Conservation (phyloP, 1,139 yeast species). For the Protomyces pachydermus region DNA sequence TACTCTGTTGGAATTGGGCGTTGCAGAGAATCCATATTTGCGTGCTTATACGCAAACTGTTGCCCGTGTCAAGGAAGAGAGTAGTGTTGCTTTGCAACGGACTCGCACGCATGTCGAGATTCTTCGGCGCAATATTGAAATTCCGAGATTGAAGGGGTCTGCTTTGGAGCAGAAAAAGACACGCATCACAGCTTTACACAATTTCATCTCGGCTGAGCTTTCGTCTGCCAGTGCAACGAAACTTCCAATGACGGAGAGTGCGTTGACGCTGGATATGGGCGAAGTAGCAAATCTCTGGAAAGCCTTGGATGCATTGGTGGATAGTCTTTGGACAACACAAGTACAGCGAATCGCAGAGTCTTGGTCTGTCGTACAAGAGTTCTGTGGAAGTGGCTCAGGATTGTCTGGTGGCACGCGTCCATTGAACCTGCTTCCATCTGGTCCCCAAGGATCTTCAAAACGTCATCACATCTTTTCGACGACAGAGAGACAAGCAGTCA, state of each 20-base stretch:
- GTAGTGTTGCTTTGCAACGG: conserved; percentile 41
- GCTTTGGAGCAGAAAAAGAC: neutral
- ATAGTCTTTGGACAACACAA: conserved; percentile 37
- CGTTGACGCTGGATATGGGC: conserved; percentile 41
- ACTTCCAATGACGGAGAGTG: neutral
- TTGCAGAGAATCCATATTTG: conserved; percentile 56
- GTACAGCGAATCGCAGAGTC: conserved; percentile 16
- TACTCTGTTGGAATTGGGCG: conserved; percentile 53
- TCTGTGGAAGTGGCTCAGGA: neutral
- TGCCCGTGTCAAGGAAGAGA: conserved; percentile 45
- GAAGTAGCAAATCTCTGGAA: conserved; percentile 54
- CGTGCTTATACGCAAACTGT: conserved; percentile 52
- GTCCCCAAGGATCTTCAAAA: conserved; percentile 21
- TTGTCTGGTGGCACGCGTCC: conserved; percentile 30
- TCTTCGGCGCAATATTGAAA: conserved; percentile 28
- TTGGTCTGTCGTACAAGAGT: conserved; percentile 17
- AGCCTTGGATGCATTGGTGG: conserved; percentile 47
- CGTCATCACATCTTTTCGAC: conserved; percentile 17
- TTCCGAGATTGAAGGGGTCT: neutral
- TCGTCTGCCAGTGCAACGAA: conserved; percentile 34
- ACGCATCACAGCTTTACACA: neutral
- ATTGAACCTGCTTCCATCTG: conserved; percentile 30
- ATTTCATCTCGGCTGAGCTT: conserved; percentile 30
- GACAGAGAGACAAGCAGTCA: conserved; percentile 3
- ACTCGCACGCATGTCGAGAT: conserved; percentile 34